Base-by-base conservation (phyloP, 2,329 filamentous ascomycete species). In the Juglanconis oblonga region DNA sequence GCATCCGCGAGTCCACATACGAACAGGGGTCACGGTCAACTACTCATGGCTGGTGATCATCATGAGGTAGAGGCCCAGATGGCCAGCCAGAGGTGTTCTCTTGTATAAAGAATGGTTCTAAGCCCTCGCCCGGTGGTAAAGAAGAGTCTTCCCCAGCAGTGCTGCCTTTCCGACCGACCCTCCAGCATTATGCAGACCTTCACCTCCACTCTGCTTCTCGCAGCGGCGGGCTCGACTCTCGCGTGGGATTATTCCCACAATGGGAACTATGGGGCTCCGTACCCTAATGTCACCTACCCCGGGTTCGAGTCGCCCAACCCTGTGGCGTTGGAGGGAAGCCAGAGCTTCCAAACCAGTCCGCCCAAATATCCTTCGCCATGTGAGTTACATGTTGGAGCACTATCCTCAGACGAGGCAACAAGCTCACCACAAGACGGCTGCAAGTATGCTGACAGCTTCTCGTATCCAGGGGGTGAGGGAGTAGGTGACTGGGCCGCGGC, bases 401-500 rank as follows among this genome's bases (percentile, higher is more conserved):
- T 5, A 7, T 7, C 9, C 3, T 31, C 17, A 17, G 29, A 31
- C 4, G 24, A 4, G 3, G 24, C 45, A 11, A 11, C 17, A 32
- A 11, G 9, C 1, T 17, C 7, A n/a, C 5, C 32, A 7, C 24
- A 48, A 14, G 8, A 48, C 8, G 13, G 31, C 10, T 4, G 11
- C 24, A 5, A 17, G 17, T 11, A 48, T 32, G 9, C 45, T 48
- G 17, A 31, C 17, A 13, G 8, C 9, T 32, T 31, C 7, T 48
- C 9, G 10, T 10, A 31, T 48, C 17, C 42, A 48, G 24, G 45
- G 45, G 45, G 45, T 24, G 45, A 48, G 9, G 45, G 45, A 48
- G 6, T 48, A 7, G 59, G 51, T 0, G 70, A 67, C 45, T 91
- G 88, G 87, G 80, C 78, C 6, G 79, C 79, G 29, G 87, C 88